Percentiles rank a stretch among this genome's conserved stretches.
Evolutionary conservation across 495 filamentous ascomycete species (phyloP).

Genomic region (Xylaria longipes): DNA sequence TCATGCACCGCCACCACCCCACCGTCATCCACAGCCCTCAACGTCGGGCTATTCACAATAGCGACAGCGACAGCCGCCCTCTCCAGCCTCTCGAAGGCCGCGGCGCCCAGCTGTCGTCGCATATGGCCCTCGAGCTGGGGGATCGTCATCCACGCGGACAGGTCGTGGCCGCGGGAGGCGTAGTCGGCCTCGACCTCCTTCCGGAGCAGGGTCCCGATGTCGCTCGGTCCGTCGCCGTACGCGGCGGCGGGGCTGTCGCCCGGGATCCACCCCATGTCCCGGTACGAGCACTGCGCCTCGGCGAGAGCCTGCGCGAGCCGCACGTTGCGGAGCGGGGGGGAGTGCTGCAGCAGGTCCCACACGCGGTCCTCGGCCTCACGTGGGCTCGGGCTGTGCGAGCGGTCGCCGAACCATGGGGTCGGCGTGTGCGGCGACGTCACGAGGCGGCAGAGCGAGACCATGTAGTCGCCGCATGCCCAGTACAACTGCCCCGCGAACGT

Average conservation of each 20-base stretch:
- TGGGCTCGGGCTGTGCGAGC: background rate
- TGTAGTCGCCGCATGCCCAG: slow-evolving; percentile 30
- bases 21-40: background rate
- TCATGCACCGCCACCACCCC: background rate
- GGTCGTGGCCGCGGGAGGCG: slow-evolving; percentile 23
- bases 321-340: slow-evolving; percentile 24
- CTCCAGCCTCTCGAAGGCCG: slow-evolving; percentile 28
- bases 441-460: slow-evolving; percentile 24
- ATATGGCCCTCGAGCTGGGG: slow-evolving; percentile 30
- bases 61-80: slow-evolving; percentile 2
- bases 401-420: background rate
- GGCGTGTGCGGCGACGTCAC: slow-evolving; percentile 9
- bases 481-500: slow-evolving; percentile 35
- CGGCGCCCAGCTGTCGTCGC: slow-evolving; percentile 25
- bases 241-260: slow-evolving; percentile 15
- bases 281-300: slow-evolving; percentile 30
- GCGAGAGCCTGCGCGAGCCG: slow-evolving; percentile 30
- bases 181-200: slow-evolving; percentile 27
- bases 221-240: background rate
- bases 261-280: slow-evolving; percentile 28
- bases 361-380: slow-evolving; percentile 27
- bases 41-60: background rate
- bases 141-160: slow-evolving; percentile 28
- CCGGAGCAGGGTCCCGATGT: slow-evolving; percentile 15
- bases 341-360: slow-evolving; percentile 31